These are phyloP conservation scores for Boletus fagicola DNA, from an alignment of 768 basidiomycete species.

Conservation along the genomic window DNA sequence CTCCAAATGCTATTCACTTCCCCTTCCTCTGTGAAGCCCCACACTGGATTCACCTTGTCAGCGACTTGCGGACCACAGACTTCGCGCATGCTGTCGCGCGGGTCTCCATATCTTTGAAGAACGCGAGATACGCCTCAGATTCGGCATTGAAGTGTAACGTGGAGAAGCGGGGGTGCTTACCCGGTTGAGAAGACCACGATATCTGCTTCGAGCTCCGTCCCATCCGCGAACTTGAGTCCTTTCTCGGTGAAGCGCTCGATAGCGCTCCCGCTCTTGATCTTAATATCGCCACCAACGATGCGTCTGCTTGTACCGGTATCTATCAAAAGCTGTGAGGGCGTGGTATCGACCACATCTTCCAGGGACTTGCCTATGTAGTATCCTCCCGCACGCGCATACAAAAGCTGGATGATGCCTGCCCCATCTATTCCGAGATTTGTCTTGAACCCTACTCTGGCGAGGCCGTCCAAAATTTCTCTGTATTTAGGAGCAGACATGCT, in stretches of 20 bases:
- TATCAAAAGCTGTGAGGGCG: not conserved
- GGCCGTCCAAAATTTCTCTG: conserved; percentile 38
- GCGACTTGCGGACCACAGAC: conserved; percentile 48
- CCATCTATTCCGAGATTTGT: conserved; percentile 35
- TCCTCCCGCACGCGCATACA: conserved; percentile 35
- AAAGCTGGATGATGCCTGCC: conserved; percentile 33
- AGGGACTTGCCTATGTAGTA: conserved; percentile 38
- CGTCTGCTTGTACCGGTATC: conserved; percentile 43
- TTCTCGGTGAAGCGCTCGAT: conserved; percentile 33
- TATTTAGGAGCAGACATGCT: not conserved
- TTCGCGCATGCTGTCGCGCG: conserved; percentile 38
- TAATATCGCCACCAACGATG: conserved; percentile 48
- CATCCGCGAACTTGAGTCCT: conserved; percentile 32
- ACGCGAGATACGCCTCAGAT: not conserved
- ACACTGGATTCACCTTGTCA: conserved; percentile 46
- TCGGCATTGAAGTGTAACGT: too few relatives aligned
- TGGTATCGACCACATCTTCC: too few relatives aligned
- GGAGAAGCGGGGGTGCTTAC: conserved; percentile 5
- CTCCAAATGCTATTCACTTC: conserved; percentile 46
- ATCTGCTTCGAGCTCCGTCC: conserved; percentile 33
- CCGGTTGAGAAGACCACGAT: conserved; percentile 34
- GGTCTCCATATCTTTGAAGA: conserved; percentile 44
- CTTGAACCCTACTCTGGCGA: conserved; percentile 39
- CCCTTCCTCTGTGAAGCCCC: conserved; percentile 67
- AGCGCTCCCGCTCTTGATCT: conserved; percentile 44